A percentile compares a stretch with the other conserved stretches of the same genome.
Evolutionary conservation across 108 stramenopile genomes (phyloP).

Genomic region (Pseudonitzschia pungens): DNA sequence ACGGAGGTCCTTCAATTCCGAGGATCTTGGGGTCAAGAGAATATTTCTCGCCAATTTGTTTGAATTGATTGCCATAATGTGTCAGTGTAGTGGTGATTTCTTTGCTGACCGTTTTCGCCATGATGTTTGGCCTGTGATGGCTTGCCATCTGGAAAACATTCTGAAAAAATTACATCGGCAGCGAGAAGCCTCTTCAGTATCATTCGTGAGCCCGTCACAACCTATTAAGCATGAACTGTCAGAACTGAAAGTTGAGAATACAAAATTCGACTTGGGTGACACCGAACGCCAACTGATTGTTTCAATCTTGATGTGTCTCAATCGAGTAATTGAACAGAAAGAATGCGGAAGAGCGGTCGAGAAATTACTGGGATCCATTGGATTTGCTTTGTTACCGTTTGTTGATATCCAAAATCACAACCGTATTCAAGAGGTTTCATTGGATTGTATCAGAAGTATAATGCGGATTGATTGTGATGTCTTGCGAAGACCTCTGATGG

Average conservation of each 20-base stretch:
- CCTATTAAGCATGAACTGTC: not conserved
- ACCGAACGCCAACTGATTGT: conserved; percentile 27
- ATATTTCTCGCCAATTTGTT: conserved; percentile 24
- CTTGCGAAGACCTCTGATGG: conserved; percentile 23
- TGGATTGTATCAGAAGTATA: conserved; percentile 20
- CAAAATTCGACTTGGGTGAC: conserved; percentile 16
- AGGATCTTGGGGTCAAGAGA: conserved; percentile 17
- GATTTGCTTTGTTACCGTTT: conserved; percentile 25
- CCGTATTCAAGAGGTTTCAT: conserved; percentile 4
- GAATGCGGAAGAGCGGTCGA: conserved; percentile 7
- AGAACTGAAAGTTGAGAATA: not conserved
- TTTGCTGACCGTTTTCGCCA: conserved; percentile 26
- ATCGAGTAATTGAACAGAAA: conserved; percentile 15
- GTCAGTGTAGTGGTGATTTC: conserved; percentile 35
- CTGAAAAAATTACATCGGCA: conserved; percentile 6
- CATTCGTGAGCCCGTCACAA: not conserved
- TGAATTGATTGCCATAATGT: conserved; percentile 23
- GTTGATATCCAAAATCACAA: conserved; percentile 12
- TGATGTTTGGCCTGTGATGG: conserved; percentile 30
- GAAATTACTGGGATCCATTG: conserved; percentile 7
- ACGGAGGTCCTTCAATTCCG: not conserved
- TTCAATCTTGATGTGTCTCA: conserved; percentile 23
- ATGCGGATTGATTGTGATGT: conserved; percentile 26
- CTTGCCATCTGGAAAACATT: conserved; percentile 13
- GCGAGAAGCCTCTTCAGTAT: not conserved